Evolutionary conservation across 495 filamentous ascomycete genomes (phyloP).

Genomic region (Friedmanniomyces simplex): DNA sequence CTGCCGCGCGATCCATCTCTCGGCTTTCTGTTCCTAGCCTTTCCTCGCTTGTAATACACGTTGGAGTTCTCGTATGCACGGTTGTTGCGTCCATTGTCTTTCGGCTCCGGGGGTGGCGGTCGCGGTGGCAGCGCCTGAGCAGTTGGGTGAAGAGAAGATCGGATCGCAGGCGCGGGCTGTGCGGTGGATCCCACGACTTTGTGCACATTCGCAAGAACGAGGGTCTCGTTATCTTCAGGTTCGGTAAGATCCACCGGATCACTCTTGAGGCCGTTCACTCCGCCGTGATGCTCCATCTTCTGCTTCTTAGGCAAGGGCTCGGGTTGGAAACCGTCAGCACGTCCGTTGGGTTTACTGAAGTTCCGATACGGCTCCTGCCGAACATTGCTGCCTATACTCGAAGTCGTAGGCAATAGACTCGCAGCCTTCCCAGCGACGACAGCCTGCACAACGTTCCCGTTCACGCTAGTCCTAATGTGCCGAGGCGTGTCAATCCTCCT

Average conservation of each 20-base stretch:
- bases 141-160: background rate
- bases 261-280: background rate
- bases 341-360: too few relatives aligned
- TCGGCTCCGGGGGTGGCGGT: background rate
- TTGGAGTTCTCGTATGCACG: background rate
- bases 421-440: background rate
- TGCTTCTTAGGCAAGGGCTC: background rate
- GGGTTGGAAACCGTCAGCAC: too few relatives aligned
- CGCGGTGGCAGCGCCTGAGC: background rate
- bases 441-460: background rate
- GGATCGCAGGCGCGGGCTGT: background rate
- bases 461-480: background rate
- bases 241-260: slow-evolving; percentile 1
- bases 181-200: too few relatives aligned
- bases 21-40: background rate
- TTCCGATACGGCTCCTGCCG: too few relatives aligned
- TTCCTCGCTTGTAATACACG: background rate
- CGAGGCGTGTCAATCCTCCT: background rate
- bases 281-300: background rate
- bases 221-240: background rate
- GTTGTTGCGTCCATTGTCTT: background rate
- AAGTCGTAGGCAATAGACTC: background rate
- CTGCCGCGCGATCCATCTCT: background rate
- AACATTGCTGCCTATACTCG: too few relatives aligned
- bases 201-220: background rate